Evolutionary conservation across 1,284 basidiomycete species (phyloP).

Genomic region (Macrocystidia cucumis): DNA sequence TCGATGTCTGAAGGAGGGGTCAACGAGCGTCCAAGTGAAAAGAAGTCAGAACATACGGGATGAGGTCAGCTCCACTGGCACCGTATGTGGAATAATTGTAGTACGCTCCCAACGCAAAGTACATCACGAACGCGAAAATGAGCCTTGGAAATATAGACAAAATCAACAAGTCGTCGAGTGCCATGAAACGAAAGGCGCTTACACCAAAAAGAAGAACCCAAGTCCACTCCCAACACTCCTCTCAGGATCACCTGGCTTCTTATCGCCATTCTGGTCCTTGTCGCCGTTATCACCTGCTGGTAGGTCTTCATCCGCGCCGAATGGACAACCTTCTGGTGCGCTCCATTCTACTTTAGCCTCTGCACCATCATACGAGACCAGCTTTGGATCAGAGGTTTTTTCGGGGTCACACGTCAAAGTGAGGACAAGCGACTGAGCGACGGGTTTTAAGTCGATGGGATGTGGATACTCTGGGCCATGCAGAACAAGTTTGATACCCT

Average conservation of each 20-base stretch:
- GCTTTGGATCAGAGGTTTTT: slow-evolving; percentile 34
- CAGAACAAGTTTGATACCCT: slow-evolving; percentile 51
- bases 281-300: slow-evolving; percentile 25
- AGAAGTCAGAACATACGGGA: slow-evolving; percentile 50
- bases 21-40: slow-evolving; percentile 8
- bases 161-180: slow-evolving; percentile 5
- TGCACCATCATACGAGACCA: slow-evolving; percentile 54
- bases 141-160: slow-evolving; percentile 33
- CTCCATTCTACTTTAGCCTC: slow-evolving; percentile 53
- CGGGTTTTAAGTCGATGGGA: slow-evolving; percentile 27
- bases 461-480: slow-evolving; percentile 56
- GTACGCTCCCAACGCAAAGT: slow-evolving; percentile 72
- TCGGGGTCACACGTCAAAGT: slow-evolving; percentile 47
- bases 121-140: slow-evolving; percentile 55
- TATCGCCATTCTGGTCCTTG: slow-evolving; percentile 22
- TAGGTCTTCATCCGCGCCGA: slow-evolving; percentile 23
- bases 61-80: slow-evolving; percentile 68
- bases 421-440: slow-evolving; percentile 51
- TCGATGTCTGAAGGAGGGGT: slow-evolving; percentile 55
- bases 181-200: slow-evolving; percentile 21
- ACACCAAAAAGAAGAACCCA: slow-evolving; percentile 81
- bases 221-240: slow-evolving; percentile 61
- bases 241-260: slow-evolving; percentile 16
- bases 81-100: slow-evolving; percentile 82
- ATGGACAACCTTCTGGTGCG: slow-evolving; percentile 43